These are phyloP conservation scores for Bryoerythrophyllum caledonicum DNA, from an alignment of 225 moss, liverwort and hornwort genomes.

Conservation along the genomic window DNA sequence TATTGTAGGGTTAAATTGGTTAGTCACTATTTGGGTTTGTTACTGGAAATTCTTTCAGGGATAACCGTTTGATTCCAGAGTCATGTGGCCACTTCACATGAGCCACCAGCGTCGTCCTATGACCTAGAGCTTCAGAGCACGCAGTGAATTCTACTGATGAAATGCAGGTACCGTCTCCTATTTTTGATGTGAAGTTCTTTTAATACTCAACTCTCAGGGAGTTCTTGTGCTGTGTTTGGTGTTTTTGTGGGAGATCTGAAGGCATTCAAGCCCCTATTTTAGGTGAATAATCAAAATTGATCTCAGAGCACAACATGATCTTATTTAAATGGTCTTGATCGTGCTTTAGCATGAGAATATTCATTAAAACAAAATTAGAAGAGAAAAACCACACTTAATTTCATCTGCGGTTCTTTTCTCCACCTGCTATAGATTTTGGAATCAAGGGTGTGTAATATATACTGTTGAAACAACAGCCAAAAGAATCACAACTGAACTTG, in stretches of 20 bases:
- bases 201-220: background rate
- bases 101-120: constrained; percentile 29
- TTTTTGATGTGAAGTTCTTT: background rate
- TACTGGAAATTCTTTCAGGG: constrained; percentile 16
- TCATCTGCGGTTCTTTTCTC: too few relatives aligned
- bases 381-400: too few relatives aligned
- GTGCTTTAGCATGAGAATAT: background rate
- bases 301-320: background rate
- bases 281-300: background rate
- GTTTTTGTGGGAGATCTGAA: background rate
- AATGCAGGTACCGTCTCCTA: background rate
- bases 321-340: background rate
- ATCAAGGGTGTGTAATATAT: too few relatives aligned
- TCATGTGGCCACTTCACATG: constrained; percentile 49
- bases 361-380: too few relatives aligned
- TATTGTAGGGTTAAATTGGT: background rate
- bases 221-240: background rate
- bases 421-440: too few relatives aligned
- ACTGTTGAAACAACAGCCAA: too few relatives aligned
- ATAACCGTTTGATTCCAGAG: constrained; percentile 37
- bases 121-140: constrained; percentile 16
- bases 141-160: background rate
- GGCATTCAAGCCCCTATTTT: background rate
- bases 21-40: background rate
- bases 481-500: too few relatives aligned